Evolutionary conservation across 495 filamentous ascomycete species (phyloP).

Genomic region (Durotheca rogersii): DNA sequence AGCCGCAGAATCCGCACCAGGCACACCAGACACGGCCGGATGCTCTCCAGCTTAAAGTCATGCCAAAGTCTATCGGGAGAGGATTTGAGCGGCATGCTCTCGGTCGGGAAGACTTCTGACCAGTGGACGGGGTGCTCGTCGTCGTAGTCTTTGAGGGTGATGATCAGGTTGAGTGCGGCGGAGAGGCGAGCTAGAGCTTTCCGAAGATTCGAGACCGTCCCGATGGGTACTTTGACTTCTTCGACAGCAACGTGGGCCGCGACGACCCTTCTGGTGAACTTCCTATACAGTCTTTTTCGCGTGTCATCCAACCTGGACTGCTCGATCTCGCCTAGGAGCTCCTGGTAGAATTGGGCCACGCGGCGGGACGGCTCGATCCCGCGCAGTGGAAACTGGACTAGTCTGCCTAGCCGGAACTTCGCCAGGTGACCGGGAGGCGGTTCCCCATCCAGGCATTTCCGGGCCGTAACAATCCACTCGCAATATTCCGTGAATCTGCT

Average conservation of each 20-base stretch:
- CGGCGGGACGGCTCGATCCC: slow-evolving; percentile 9
- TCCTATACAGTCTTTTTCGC: slow-evolving; percentile 18
- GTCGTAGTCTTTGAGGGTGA: slow-evolving; percentile 20
- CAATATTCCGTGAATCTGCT: slow-evolving; percentile 23
- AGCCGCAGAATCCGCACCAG: slow-evolving; percentile 23
- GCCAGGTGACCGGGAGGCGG: slow-evolving; percentile 3
- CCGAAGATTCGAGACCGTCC: slow-evolving; percentile 13
- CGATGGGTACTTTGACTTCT: slow-evolving; percentile 1
- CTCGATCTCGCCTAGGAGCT: slow-evolving; percentile 14
- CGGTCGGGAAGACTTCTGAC: slow-evolving; percentile 24
- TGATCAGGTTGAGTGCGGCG: slow-evolving; percentile 16
- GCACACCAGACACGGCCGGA: slow-evolving; percentile 24
- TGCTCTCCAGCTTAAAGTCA: slow-evolving; percentile 29
- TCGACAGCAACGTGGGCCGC: slow-evolving; percentile 17
- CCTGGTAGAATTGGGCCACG: slow-evolving; percentile 16
- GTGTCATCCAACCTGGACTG: slow-evolving; percentile 12
- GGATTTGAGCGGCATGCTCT: neutral
- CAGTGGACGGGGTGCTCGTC: slow-evolving; percentile 26
- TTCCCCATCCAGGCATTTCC: slow-evolving; percentile 17
- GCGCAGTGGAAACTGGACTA: slow-evolving; percentile 14
- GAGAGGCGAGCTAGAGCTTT: slow-evolving; percentile 7
- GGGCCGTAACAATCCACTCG: slow-evolving; percentile 23
- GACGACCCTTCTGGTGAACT: slow-evolving; percentile 13
- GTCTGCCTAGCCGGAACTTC: slow-evolving; percentile 3
- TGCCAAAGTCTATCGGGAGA: slow-evolving; percentile 24